These are phyloP conservation scores for Dendrocalamus latiflorus DNA, from an alignment of 202 grass and related monocot genomes.

Conservation along the genomic window DNA sequence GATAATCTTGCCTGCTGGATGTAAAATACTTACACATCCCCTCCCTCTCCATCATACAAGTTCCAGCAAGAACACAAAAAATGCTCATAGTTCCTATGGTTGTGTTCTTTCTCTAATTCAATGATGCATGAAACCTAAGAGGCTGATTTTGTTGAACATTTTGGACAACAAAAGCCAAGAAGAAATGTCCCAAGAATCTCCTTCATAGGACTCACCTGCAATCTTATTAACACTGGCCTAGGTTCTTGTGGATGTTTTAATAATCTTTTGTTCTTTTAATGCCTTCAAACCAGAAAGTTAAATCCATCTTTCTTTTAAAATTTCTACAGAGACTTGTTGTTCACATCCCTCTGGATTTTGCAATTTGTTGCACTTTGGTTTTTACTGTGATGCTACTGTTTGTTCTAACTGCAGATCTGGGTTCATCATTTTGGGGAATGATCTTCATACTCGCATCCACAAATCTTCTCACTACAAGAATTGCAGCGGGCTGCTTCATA, in stretches of 20 bases:
- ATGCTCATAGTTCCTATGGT: neutral
- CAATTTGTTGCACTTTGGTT: no score
- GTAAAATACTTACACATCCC: slow-evolving; percentile 44
- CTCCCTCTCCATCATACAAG: neutral
- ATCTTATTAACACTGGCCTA: neutral
- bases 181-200: neutral
- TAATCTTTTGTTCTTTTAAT: neutral
- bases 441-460: slow-evolving; percentile 94
- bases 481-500: slow-evolving; percentile 86
- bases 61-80: slow-evolving; percentile 1
- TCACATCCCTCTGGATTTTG: no score
- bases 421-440: slow-evolving; percentile 99
- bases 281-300: neutral
- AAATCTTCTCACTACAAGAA: slow-evolving; percentile 85
- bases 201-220: neutral
- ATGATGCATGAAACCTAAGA: neutral
- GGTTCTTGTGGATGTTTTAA: neutral
- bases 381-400: neutral
- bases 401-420: slow-evolving; percentile 65
- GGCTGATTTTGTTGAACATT: neutral
- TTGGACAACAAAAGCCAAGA: neutral
- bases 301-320: no score
- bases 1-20: slow-evolving; percentile 98
- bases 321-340: no score
- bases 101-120: neutral